Base-by-base conservation (phyloP, 331 rosid genomes). In the Pyrus hybrid region DNA sequence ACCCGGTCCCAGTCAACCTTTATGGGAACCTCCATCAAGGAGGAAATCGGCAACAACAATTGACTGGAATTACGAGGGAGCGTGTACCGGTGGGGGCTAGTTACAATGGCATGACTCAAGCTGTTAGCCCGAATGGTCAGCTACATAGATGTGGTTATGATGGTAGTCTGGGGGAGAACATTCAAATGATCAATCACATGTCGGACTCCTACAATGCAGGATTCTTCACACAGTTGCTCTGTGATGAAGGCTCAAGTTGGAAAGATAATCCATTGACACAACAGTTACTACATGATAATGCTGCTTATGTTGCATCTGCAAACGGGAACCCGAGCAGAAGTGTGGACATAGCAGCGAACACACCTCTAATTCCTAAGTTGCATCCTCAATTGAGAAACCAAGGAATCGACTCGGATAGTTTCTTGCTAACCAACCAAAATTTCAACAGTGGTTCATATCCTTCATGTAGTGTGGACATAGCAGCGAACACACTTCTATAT, bases 401-500 rank as follows among this genome's bases (percentile, higher is more conserved):
- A 41, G 71, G 63, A 68, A 80, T 81, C 79, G 26, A 33, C 71
- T 72, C 80, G 5, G 74, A 29, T 51, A 70, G n/a, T 62, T 63
- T 74, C 56, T 12, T 64, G 53, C 63, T 66, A 28, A 18, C 32
- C 71, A 77, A 77, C 69, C 79, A 35, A 68, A 61, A 70, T 63
- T 60, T 8, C 43, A 37, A 37, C 43, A 37, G 0, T 37, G 43
- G 12, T 37, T 2, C 43, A 2, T 37, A 37, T 37, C 43, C 43
- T 8, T 37, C 13, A 9, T 43, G 45, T 29, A 74, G 65, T 73
- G 37, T 80, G 32, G 80, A 64, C 85, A 64, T 68, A 76, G 85
- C 91, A 58, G 86, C 83, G 61, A 75, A 72, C 45, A 76, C 82
- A 70, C 89, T 83, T 77, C 77, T 67, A 75, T 72, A 65, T 41